Conservation (phyloP, 208 protist species). For the Endotrypanum monterogeii region DNA sequence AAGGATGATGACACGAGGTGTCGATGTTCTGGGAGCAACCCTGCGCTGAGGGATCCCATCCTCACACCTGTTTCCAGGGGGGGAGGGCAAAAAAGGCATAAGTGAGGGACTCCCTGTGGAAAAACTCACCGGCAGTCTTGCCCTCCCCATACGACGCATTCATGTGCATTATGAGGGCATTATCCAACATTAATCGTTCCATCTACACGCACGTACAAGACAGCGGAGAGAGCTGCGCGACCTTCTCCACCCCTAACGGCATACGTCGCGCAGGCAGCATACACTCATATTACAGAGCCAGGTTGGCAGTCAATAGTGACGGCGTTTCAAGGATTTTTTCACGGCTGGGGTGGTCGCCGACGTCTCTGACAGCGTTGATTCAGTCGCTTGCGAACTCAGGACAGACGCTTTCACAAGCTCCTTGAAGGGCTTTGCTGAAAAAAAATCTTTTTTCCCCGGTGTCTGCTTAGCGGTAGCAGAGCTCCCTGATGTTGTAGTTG, state of each 20-base stretch:
- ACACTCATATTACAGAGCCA: background rate
- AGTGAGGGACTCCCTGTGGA: background rate
- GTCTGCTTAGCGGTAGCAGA: background rate
- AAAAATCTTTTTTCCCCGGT: constrained; percentile 7
- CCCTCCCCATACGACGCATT: too few species aligned
- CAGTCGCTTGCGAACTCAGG: background rate
- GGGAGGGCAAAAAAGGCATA: background rate
- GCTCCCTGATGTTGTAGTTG: background rate
- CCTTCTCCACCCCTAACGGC: background rate
- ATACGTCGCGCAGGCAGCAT: background rate
- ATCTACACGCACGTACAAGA: background rate
- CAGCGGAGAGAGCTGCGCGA: background rate
- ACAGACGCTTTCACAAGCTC: constrained; percentile 15
- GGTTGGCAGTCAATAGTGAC: constrained; percentile 13
- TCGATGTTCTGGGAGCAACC: background rate
- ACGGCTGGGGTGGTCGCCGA: background rate
- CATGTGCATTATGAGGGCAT: background rate
- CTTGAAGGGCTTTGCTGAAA: constrained; percentile 9
- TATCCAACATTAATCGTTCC: background rate
- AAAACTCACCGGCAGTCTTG: background rate
- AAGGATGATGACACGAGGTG: background rate
- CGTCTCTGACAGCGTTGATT: background rate
- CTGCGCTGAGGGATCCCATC: background rate
- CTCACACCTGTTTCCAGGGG: too few species aligned
- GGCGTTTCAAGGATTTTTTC: constrained; percentile 28